Evolutionary conservation across 345 rosid species (phyloP), one percentile per base, ranked within the genome.

Genomic region (Melaleuca alternifolia): DNA sequence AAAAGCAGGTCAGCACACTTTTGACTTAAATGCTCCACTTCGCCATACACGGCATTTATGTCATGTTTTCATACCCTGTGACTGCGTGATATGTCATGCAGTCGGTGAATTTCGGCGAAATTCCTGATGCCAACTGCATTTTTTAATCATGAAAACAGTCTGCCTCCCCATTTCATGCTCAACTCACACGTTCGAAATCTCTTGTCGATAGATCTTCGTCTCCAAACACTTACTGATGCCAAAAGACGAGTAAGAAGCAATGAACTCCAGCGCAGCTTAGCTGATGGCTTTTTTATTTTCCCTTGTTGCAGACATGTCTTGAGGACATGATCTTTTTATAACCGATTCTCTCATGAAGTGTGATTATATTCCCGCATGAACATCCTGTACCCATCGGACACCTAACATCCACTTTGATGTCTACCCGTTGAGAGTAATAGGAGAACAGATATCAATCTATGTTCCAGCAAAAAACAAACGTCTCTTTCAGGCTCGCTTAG

Each of bases 401-500:
- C 23, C 59, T 90, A 89, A 92, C 95, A 89, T 90, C 93, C 44
- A 85, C 88, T 84, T 92, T 96, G 6, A 77, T 89, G 89, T 88
- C 93, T 56, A 87, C 50, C 76, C 52, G 51, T 84, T 53, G 92
- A 83, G 57, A 91, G 92, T 91, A 89, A 89, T 61, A 86, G 87
- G 76, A 51, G 51, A 81, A 84, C 87, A 30, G 95, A 93, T 11
- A 83, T 86, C 23, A 92, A 92, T 30, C 84, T 86, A 37, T 83
- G 87, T 88, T 90, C 93, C 54, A 88, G 93, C 90, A 92, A 91
- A 91, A 89, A 92, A 90, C 91, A 92, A 92, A 87, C 92, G 91
- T 54, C 91, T 93, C 79, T 83, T 95, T 52, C 94, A 93, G 92
- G 96, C 71, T 85, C 94, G 91, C 93, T 94, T 81, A 92, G 97